These are phyloP conservation scores for Lasiodiplodia hormozganensis DNA, from an alignment of 2,329 filamentous ascomycete genomes.

Conservation along the genomic window DNA sequence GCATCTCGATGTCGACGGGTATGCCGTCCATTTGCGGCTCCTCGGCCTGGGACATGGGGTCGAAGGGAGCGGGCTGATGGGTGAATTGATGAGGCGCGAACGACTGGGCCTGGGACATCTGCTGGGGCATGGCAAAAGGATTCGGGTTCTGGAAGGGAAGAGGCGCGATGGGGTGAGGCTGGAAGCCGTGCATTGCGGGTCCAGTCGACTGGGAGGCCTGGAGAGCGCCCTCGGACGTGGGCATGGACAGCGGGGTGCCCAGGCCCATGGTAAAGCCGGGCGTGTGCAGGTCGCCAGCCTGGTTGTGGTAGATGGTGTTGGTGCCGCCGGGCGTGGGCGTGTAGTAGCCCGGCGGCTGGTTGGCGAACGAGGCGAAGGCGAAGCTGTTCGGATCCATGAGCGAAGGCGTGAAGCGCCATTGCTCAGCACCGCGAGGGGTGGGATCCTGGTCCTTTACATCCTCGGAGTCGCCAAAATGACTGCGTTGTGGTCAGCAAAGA, in stretches of 20 bases:
- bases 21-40: slow-evolving; percentile 69
- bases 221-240: slow-evolving; percentile 71
- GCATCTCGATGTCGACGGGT: slow-evolving; percentile 64
- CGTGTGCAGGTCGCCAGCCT: slow-evolving; percentile 87
- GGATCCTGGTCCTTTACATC: slow-evolving; percentile 79
- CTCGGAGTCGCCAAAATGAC: slow-evolving; percentile 54
- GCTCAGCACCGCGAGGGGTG: slow-evolving; percentile 80
- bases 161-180: slow-evolving; percentile 50
- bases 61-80: slow-evolving; percentile 80
- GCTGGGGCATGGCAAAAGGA: slow-evolving; percentile 67
- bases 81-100: slow-evolving; percentile 83
- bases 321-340: slow-evolving; percentile 84
- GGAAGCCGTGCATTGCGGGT: slow-evolving; percentile 68
- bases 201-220: slow-evolving; percentile 63
- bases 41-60: slow-evolving; percentile 75
- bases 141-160: slow-evolving; percentile 68
- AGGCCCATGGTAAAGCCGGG: slow-evolving; percentile 76
- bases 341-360: slow-evolving; percentile 83
- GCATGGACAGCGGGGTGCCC: slow-evolving; percentile 81
- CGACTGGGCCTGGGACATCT: slow-evolving; percentile 50
- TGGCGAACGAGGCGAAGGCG: slow-evolving; percentile 78
- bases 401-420: slow-evolving; percentile 87
- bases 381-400: slow-evolving; percentile 86
- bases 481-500: slow-evolving; percentile 35
- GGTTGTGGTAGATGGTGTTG: slow-evolving; percentile 80